These are phyloP conservation scores for Candida golubevii DNA, from an alignment of 805 yeast genomes.

Conservation along the genomic window DNA sequence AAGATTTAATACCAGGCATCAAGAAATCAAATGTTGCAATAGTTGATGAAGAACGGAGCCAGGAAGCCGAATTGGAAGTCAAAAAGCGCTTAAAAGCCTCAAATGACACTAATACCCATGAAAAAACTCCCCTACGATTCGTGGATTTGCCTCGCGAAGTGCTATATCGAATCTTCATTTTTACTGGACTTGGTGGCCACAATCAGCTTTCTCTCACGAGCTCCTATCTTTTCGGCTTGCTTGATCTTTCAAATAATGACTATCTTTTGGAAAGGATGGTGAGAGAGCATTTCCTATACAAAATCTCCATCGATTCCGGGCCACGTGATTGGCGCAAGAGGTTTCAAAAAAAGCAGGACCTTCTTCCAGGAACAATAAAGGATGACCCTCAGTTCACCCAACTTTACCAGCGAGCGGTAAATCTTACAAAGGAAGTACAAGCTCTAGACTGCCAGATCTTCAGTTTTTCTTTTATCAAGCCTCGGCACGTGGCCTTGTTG, in stretches of 20 bases:
- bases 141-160: conserved; percentile 43
- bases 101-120: too few relatives aligned
- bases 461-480: conserved; percentile 10
- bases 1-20: too few relatives aligned
- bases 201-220: conserved; percentile 35
- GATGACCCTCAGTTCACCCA: neutral
- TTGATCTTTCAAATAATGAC: conserved; percentile 14
- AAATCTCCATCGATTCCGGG: conserved; percentile 17
- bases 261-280: conserved; percentile 22
- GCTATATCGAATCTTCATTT: conserved; percentile 34
- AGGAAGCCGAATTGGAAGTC: too few relatives aligned
- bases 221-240: conserved; percentile 23
- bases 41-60: too few relatives aligned
- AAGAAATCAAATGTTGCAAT: too few relatives aligned
- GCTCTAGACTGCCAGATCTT: conserved; percentile 14
- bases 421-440: neutral
- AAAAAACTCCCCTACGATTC: too few relatives aligned
- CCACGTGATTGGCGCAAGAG: conserved; percentile 9
- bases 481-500: conserved; percentile 10
- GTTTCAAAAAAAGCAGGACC: neutral
- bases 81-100: too few relatives aligned
- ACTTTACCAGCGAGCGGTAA: conserved; percentile 3
- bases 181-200: conserved; percentile 25
- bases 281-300: conserved; percentile 15
- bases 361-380: conserved; percentile 6